Base-by-base conservation (phyloP, 441 rosid species). In the Euphorbia schlechtendalii region DNA sequence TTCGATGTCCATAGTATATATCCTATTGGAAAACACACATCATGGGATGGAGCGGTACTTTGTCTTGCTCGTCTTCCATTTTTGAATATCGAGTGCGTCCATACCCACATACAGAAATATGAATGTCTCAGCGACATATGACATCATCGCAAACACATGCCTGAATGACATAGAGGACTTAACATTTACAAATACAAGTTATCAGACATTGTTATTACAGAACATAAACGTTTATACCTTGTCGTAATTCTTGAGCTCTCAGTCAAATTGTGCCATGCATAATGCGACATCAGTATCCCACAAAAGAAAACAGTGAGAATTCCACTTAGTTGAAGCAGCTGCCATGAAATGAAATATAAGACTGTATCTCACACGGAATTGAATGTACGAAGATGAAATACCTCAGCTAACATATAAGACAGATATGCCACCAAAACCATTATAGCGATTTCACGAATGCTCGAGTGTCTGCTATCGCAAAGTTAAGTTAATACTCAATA, bases 371-470 rank as follows among this genome's bases (percentile, higher is more conserved):
- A n/a, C n/a, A n/a, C n/a, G n/a, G n/a, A 1, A n/a, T 21, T 17
- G 27, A 13, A 9, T 13, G 25, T n/a, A 48, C n/a, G n/a, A n/a
- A n/a, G 3, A 51, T 59, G 4, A 3, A 0, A 77, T 81, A 90
- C 92, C 97, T 92, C 96, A n/a, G 98, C 97, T 65, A 85, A 79
- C 80, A 83, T 80, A 76, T 88, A 88, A 56, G 96, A 92, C 53
- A 92, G 83, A 74, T 92, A 90, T 0, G 98, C 92, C 98, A 90
- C 86, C 63, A 90, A 74, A 57, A 81, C 83, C 96, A 90, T 86
- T 40, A 85, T 66, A 21, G 89, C 81, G 38, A 88, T 79, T 73
- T 90, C 97, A 0, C 97, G 85, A 48, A 82, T 77, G 40, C 87
- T 88, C 25, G 97, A 90, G 71, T 85, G 98, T 63, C 97, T 88